Percentiles rank a stretch among this genome's conserved stretches.
phyloP scores from a whole-genome alignment of 164 flowering plant genomes.

The Saururus chinensis region DNA sequence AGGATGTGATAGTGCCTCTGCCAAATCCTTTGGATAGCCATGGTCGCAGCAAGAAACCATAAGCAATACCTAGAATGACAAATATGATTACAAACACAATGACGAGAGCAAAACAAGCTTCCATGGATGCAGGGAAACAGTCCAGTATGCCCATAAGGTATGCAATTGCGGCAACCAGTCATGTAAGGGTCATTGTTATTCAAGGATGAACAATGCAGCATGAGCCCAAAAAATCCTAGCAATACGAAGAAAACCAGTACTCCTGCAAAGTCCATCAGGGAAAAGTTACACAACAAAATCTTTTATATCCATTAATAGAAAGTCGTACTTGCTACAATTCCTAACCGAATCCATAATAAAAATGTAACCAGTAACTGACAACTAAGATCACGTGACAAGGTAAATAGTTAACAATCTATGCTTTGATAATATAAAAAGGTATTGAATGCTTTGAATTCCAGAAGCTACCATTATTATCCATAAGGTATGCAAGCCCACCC shows the following conservation, averaged over 20 bases:
- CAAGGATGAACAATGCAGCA: constrained; percentile 71
- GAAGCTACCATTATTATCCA: constrained; percentile 92
- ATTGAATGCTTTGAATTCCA: constrained; percentile 86
- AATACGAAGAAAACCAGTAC: constrained; percentile 79
- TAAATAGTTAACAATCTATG: no score
- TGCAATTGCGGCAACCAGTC: constrained; percentile 86
- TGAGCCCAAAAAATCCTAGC: constrained; percentile 74
- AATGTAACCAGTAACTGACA: no score
- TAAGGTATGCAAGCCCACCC: constrained; percentile 62
- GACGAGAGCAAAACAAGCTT: constrained; percentile 82
- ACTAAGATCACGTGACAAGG: no score
- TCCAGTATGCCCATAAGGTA: constrained; percentile 93
- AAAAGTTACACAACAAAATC: no score
- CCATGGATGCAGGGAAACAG: constrained; percentile 93
- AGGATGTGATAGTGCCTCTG: constrained; percentile 96
- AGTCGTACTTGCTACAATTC: no score
- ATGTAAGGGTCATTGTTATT: constrained; percentile 59
- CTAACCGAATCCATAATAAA: no score
- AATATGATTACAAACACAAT: constrained; percentile 73
- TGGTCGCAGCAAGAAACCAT: constrained; percentile 92
- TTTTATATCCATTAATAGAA: constrained; percentile 2
- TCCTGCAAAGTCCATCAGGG: constrained; percentile 31
- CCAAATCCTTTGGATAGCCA: constrained; percentile 92
- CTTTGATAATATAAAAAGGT: constrained; percentile 90
- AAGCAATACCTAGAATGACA: constrained; percentile 87